These are phyloP conservation scores for Gynandropsis gynandra DNA, from an alignment of 345 rosid genomes.

Conservation along the genomic window DNA sequence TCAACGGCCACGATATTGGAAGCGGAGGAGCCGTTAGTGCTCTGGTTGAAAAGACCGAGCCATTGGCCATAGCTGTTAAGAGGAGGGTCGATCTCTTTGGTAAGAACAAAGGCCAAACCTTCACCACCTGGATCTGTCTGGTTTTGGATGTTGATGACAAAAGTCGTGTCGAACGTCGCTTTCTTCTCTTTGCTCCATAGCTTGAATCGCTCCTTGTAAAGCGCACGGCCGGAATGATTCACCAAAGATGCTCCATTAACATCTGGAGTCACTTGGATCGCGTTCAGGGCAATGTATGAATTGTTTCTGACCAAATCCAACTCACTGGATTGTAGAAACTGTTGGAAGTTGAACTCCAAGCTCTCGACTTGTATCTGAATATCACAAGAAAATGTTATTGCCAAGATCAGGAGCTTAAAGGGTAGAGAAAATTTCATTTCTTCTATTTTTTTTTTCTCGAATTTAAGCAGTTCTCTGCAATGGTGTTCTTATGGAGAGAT, in stretches of 20 bases:
- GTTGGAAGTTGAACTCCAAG: constrained; percentile 30
- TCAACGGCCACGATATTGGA: constrained; percentile 50
- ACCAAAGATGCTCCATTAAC: constrained; percentile 12
- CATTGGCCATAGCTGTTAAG: constrained; percentile 45
- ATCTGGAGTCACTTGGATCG: constrained; percentile 67
- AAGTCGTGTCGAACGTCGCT: constrained; percentile 49
- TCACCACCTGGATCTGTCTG: constrained; percentile 51
- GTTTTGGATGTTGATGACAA: constrained; percentile 38
- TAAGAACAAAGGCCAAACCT: constrained; percentile 60
- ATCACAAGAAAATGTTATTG: constrained; percentile 10
- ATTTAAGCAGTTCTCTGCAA: too few relatives aligned
- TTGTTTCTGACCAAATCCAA: neutral
- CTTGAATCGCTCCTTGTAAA: constrained; percentile 33
- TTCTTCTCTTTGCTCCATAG: constrained; percentile 30
- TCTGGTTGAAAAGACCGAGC: constrained; percentile 53
- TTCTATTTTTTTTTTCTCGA: neutral
- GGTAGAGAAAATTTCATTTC: constrained; percentile 13
- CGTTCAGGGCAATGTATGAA: constrained; percentile 19
- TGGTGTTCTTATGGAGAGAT: too few relatives aligned
- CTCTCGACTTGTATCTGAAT: constrained; percentile 22
- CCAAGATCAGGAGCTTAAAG: constrained; percentile 22
- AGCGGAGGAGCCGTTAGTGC: constrained; percentile 18
- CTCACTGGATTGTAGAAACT: constrained; percentile 10
- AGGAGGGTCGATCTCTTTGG: constrained; percentile 26
- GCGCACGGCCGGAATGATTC: constrained; percentile 34